Base-by-base conservation (phyloP, 1,284 basidiomycete species). In the Phellinidium pouzarii region DNA sequence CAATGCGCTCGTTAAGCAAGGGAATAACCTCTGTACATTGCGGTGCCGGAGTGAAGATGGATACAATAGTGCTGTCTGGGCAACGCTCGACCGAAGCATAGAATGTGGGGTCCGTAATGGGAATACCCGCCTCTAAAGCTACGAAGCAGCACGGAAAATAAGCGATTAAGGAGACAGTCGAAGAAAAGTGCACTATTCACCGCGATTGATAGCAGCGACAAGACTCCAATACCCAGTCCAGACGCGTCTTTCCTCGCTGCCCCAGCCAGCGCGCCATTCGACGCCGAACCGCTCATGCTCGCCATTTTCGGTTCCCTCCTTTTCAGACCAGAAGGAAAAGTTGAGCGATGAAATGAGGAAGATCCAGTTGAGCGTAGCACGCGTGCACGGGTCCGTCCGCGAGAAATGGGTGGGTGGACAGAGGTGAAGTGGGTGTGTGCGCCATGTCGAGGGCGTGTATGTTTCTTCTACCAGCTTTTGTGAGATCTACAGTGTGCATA, bases 311-410 rank as follows among this genome's bases (percentile, higher is more conserved):
- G 45, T 64, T 0, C 78, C 78, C 53, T 82, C 79, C 41, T 69
- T 72, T 57, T 84, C 79, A 0, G 87, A 90, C 89, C 89, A 92
- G 63, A 92, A 92, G 59, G 81, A 86, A 66, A 92, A 92, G 65
- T 92, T 92, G 44, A 91, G 74, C 1, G 84, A 75, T 0, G 88
- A 88, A 31, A 92, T 81, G 48, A 91, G 74, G 66, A 92, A 91
- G 56, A 92, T 82, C 89, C 89, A 91, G 66, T 91, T 72, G 26
- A 91, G 70, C 23, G 78, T 76, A 36, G 72, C 65, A 61, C 71
- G 75, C 17, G 80, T 84, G 45, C 72, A 66, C 2, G 79, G 75
- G 48, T 82, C 70, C 2, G 66, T 59, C 4, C 74, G 68, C 34
- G 76, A 70, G 62, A 79, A 82, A 0, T 80, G 77, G 56, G 84